Evolutionary conservation across 2,329 filamentous ascomycete species (phyloP), one percentile per base, ranked within the genome.

Genomic region (Sporothrix dimorphospora): DNA sequence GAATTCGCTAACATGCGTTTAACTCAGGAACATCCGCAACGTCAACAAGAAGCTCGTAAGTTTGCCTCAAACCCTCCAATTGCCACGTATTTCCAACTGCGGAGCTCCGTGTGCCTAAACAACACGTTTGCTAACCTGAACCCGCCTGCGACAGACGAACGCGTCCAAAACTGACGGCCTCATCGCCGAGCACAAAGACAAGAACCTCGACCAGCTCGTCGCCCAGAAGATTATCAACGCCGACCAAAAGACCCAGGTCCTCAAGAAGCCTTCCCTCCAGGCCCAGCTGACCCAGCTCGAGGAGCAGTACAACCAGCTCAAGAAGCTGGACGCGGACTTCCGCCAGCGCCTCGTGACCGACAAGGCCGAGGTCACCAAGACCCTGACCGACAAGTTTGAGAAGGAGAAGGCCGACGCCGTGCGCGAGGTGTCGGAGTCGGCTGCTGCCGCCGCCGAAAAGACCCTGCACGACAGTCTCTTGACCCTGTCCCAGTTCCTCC

Each of bases 1-100:
- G 11, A 51, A n/a, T 69, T n/a, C n/a, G 57, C 66, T 69, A 47
- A 57, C 66, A 3, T n/a, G 8, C 40, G 4, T 47, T 30, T 59
- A 38, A 8, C 40, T 68, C 76, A 97, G 94, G 87, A 94, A 89
- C 82, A 92, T 98, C 78, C 94, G 95, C 79, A 97, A 96, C 82
- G 85, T 96, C 79, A 92, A 90, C 85, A 98, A 98, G 88, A 98
- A 98, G 84, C 90, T 98, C 78, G 93, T 97, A 83, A 84, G 92
- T 85, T 71, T 5, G 14, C 7, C 34, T 6, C 24, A 42, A 6
- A 16, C 1, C 9, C 5, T 30, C n/a, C 8, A n/a, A 21, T 38
- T 47, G 4, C 27, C 12, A 14, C 19, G 68, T 75, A 65, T 45
- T 65, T 69, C 63, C 73, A 4, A 55, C 14, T 12, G 49, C n/a